phyloP scores from a whole-genome alignment of 2,329 filamentous ascomycete genomes.

The Incumbomyces lentus region DNA sequence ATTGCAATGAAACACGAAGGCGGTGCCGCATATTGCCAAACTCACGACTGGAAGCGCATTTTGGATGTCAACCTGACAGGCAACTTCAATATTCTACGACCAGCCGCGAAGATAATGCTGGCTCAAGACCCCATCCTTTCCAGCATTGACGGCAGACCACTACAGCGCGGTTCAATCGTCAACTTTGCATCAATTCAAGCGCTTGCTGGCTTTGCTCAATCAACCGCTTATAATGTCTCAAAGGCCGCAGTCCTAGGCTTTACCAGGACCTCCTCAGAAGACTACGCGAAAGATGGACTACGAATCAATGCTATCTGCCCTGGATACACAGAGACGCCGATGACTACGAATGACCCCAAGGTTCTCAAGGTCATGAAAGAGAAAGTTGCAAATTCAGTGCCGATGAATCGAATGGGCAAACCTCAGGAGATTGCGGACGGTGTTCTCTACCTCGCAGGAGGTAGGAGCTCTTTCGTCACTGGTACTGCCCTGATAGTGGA shows the following conservation, averaged over 20 bases:
- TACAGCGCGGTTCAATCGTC: slow-evolving; percentile 27
- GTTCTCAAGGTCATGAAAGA: slow-evolving; percentile 26
- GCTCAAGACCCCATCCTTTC: slow-evolving; percentile 33
- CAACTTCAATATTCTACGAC: slow-evolving; percentile 33
- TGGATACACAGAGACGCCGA: slow-evolving; percentile 38
- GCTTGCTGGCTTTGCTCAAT: slow-evolving; percentile 30
- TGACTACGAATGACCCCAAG: slow-evolving; percentile 31
- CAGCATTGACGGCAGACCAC: slow-evolving; percentile 24
- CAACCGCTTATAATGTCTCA: slow-evolving; percentile 31
- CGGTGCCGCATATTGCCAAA: slow-evolving; percentile 4
- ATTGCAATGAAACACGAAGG: slow-evolving; percentile 19
- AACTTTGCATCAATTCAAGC: slow-evolving; percentile 32
- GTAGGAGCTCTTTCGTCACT: slow-evolving; percentile 62
- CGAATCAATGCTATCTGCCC: slow-evolving; percentile 25
- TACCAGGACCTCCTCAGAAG: slow-evolving; percentile 46
- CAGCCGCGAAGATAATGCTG: slow-evolving; percentile 35
- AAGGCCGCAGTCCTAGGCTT: slow-evolving; percentile 50
- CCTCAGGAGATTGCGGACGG: slow-evolving; percentile 48
- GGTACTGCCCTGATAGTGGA: slow-evolving; percentile 60
- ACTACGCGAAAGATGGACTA: slow-evolving; percentile 38
- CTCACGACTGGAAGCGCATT: slow-evolving; percentile 31
- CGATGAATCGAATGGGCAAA: slow-evolving; percentile 42
- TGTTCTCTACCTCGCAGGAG: slow-evolving; percentile 56
- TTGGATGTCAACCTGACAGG: slow-evolving; percentile 36
- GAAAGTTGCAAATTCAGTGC: slow-evolving; percentile 32